Evolutionary conservation across 768 basidiomycete species (phyloP).

Genomic region (Leccinum fibrillosum): DNA sequence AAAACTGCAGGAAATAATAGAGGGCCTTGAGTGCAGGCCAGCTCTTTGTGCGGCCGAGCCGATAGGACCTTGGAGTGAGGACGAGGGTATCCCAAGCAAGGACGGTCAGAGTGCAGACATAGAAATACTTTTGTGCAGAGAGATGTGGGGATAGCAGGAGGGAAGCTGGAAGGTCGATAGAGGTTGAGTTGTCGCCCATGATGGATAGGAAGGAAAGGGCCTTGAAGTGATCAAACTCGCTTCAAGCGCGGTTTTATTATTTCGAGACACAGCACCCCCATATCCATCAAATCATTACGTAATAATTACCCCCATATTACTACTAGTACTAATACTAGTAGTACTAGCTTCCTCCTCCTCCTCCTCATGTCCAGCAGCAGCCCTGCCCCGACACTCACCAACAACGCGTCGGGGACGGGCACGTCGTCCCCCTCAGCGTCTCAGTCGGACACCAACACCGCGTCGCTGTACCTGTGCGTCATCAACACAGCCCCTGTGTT

Average conservation of each 20-base stretch:
- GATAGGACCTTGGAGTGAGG: constrained; percentile 74
- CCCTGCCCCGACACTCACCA: background rate
- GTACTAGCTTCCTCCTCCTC: background rate
- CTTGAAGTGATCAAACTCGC: too few relatives aligned
- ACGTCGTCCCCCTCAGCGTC: constrained; percentile 1
- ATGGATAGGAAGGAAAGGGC: background rate
- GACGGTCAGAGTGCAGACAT: constrained; percentile 86
- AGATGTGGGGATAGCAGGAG: constrained; percentile 76
- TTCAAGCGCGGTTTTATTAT: constrained; percentile 1
- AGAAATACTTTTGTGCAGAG: constrained; percentile 84
- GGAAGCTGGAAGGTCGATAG: constrained; percentile 49
- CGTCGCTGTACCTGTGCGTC: constrained; percentile 29
- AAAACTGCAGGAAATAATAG: constrained; percentile 69
- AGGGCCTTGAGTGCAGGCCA: constrained; percentile 80
- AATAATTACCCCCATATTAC: background rate
- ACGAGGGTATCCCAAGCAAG: constrained; percentile 90
- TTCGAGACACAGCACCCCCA: constrained; percentile 16
- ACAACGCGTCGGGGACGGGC: background rate
- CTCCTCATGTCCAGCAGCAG: constrained; percentile 13
- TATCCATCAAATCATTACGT: constrained; percentile 23
- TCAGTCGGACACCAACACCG: constrained; percentile 10
- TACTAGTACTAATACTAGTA: background rate
- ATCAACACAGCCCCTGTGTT: background rate
- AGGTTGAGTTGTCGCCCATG: constrained; percentile 19
- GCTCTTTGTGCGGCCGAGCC: constrained; percentile 54